Percentiles rank a stretch among this genome's conserved stretches.
phyloP scores from a whole-genome alignment of 2,329 filamentous ascomycete genomes.

The Claviceps fusiformis region DNA sequence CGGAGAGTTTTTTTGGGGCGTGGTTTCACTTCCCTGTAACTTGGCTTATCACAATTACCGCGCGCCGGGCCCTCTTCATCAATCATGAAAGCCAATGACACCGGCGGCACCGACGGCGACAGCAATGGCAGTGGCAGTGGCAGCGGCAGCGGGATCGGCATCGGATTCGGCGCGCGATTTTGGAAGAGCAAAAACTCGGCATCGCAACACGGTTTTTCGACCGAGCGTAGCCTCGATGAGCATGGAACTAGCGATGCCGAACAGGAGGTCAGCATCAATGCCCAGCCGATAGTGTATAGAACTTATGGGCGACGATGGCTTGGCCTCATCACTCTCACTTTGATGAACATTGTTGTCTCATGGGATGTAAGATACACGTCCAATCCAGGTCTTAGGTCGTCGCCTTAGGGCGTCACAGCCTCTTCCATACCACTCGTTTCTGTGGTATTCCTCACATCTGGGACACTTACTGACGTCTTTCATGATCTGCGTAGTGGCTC shows the following conservation, averaged over 20 bases:
- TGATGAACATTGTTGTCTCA: conserved; percentile 85
- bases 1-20: not conserved
- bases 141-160: not conserved
- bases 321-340: conserved; percentile 66
- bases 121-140: not conserved
- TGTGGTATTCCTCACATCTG: not conserved
- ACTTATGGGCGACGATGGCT: conserved; percentile 81
- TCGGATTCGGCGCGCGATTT: conserved; percentile 11
- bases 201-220: conserved; percentile 16
- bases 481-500: conserved; percentile 49
- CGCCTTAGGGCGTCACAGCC: not conserved
- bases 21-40: not conserved
- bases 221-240: conserved; percentile 11
- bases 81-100: not conserved
- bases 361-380: conserved; percentile 64
- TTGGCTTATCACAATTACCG: not conserved
- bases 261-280: conserved; percentile 9
- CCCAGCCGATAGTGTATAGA: conserved; percentile 21
- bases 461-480: not conserved
- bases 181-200: conserved; percentile 18
- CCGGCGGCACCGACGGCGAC: not conserved
- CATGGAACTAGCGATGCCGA: conserved; percentile 10
- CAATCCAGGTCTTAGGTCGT: not conserved
- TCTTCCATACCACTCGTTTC: not conserved
- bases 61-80: no score